phyloP scores from a whole-genome alignment of 306 rosid genomes.

The Fragaria ananassa region DNA sequence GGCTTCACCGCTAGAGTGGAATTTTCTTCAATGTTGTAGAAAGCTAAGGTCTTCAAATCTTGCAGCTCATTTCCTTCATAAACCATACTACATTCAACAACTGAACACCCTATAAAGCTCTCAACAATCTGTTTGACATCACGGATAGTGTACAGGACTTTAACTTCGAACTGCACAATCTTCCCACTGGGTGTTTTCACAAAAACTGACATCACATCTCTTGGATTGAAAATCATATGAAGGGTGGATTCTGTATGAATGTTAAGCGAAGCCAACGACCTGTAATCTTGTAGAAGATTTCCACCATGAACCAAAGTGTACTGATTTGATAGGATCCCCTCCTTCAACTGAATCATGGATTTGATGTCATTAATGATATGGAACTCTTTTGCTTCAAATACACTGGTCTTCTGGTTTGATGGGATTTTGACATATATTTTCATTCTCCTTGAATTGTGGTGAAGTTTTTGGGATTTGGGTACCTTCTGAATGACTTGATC shows the following conservation, averaged over 20 bases:
- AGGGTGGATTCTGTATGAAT: conserved; percentile 16
- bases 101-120: conserved; percentile 13
- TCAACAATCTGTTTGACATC: conserved; percentile 19
- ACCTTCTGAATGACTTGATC: conserved; percentile 4
- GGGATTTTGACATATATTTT: conserved; percentile 16
- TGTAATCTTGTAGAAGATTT: conserved; percentile 17
- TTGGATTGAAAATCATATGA: conserved; percentile 9
- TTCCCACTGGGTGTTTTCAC: conserved; percentile 8
- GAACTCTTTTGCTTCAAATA: conserved; percentile 7
- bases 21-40: conserved; percentile 14
- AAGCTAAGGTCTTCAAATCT: conserved; percentile 16
- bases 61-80: conserved; percentile 16
- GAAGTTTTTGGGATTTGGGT: not conserved
- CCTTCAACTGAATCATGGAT: conserved; percentile 13
- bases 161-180: conserved; percentile 7
- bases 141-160: conserved; percentile 9
- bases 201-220: conserved; percentile 6
- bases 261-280: conserved; percentile 9
- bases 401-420: not conserved
- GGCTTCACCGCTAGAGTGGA: conserved; percentile 11
- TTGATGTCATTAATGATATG: conserved; percentile 14
- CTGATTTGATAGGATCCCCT: conserved; percentile 5
- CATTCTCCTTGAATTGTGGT: not conserved
- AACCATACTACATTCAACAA: conserved; percentile 9
- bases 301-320: conserved; percentile 18